Evolutionary conservation across 192 early-diverging fungal species (phyloP), one percentile per base, ranked within the genome.

Genomic region (Coemansia sp.): DNA sequence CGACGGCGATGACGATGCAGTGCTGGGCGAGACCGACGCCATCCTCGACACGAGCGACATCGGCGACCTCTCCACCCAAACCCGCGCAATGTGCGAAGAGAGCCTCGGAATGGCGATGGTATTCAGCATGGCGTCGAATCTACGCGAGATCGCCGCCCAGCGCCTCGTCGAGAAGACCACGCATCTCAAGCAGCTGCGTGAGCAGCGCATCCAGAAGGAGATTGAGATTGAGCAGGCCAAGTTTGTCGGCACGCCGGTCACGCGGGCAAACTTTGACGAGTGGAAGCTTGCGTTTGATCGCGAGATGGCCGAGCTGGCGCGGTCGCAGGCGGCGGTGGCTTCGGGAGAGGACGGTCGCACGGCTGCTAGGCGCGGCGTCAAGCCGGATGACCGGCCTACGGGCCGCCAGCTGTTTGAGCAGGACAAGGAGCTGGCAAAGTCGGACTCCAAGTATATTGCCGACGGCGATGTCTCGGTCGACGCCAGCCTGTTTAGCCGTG

Each of bases 401-500:
- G 95, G 94, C 19, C 83, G 92, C 32, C 87, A 95, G 82, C 70
- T 95, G 81, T 98, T 98, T 67, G 93, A 94, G 71, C 88, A 92
- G 58, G 91, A 98, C 71, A 84, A 85, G 77, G 77, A 87, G 29
- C 83, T 98, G 54, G 92, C 89, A 35, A 80, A 82, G 64, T 91
- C 89, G 11, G 95, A 98, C 76, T 81, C 87, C 27, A 85, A 74
- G 22, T 88, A 85, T 62, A 84, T 92, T 71, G 85, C 88, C 31
- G 95, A 95, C 14, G 94, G 88, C 24, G 95, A 95, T 71, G 88
- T 89, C 24, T 81, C 88, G 11, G 92, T 97, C 18, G 93, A 93
- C 68, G 67, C 88, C 16, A 82, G 88, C 45, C 60, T 81, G 32
- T 93, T 91, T 67, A 87, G 89, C 62, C 83, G 85, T 31, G 84